Base-by-base conservation (phyloP, 345 rosid species). In the Ceriops zippeliana region DNA sequence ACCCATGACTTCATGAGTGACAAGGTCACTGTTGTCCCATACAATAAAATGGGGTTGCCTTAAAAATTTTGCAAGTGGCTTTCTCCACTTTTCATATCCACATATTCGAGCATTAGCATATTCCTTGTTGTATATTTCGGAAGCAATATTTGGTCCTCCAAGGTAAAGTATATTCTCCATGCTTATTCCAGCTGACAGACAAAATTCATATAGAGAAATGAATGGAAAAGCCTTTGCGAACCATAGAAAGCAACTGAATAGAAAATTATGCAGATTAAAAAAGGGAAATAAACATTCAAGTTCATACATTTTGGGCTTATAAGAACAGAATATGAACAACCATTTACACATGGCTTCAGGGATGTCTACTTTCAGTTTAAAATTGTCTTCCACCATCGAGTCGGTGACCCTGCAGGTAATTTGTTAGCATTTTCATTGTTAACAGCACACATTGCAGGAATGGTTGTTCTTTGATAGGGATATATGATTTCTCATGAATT, bases 1-100 rank as follows among this genome's bases (percentile, higher is more conserved):
- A 73, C 99, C 99, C 96, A 95, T 91, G 58, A 95, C 97, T 84
- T 95, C 99, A 80, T 95, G 99, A 74, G 99, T 95, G 62, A 95
- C 86, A 66, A 95, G 96, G 77, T 95, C 99, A 73, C 88, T 87
- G 65, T 95, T 95, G 76, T 95, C 99, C 97, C 99, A 95, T 32
- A 95, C 99, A 28, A 87, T 83, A 61, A 91, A 95, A 72, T 95
- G 96, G 20, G 99, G 86, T 58, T 88, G 99, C 81, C 97, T 87
- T 69, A 95, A 67, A 72, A 95, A 91, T 75, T 85, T 91, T 7
- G 97, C 96, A 56, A 95, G 68, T 42, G 93, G 87, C 60, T 90
- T 91, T 83, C 97, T 91, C 99, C 99, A 95, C 83, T 85, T 91
- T 20, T 77, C 91, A 60, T 91, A 90, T 70, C 99, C 97, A 54